These are phyloP conservation scores for Madurella fahalii DNA, from an alignment of 2,329 filamentous ascomycete genomes.

Conservation along the genomic window DNA sequence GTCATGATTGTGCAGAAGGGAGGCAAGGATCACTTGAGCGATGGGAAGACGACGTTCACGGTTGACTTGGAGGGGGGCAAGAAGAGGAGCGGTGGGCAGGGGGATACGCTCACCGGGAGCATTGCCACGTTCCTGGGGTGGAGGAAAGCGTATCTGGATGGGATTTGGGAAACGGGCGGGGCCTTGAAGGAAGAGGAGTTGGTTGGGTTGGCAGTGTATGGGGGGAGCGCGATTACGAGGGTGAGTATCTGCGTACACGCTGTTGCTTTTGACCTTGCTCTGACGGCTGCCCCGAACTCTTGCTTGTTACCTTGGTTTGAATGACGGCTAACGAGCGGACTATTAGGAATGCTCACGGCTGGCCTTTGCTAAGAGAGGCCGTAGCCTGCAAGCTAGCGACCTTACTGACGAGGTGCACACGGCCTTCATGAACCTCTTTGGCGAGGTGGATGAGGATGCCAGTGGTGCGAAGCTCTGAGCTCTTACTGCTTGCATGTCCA, in stretches of 20 bases:
- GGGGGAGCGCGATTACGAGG: conserved; percentile 80
- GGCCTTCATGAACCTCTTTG: conserved; percentile 76
- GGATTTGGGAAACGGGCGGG: conserved; percentile 64
- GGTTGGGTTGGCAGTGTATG: conserved; percentile 77
- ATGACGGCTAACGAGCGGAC: background rate
- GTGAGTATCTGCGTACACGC: conserved; percentile 41
- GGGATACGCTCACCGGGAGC: conserved; percentile 87
- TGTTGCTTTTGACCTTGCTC: no score
- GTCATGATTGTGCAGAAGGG: conserved; percentile 94
- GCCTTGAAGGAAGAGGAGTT: conserved; percentile 42
- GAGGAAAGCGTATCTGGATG: conserved; percentile 80
- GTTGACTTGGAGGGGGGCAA: conserved; percentile 75
- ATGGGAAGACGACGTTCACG: conserved; percentile 69
- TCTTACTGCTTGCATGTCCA: background rate
- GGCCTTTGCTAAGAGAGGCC: conserved; percentile 80
- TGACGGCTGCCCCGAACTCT: background rate
- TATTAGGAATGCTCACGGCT: conserved; percentile 72
- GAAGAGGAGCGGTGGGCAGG: conserved; percentile 92
- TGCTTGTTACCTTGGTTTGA: background rate
- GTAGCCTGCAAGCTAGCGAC: conserved; percentile 88
- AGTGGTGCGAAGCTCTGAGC: conserved; percentile 19
- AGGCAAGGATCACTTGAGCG: conserved; percentile 72
- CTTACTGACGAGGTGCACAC: conserved; percentile 84
- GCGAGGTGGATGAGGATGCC: conserved; percentile 53
- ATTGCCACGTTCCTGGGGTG: conserved; percentile 87